Evolutionary conservation across 1,284 basidiomycete species (phyloP).

Genomic region (Irpex sp.): DNA sequence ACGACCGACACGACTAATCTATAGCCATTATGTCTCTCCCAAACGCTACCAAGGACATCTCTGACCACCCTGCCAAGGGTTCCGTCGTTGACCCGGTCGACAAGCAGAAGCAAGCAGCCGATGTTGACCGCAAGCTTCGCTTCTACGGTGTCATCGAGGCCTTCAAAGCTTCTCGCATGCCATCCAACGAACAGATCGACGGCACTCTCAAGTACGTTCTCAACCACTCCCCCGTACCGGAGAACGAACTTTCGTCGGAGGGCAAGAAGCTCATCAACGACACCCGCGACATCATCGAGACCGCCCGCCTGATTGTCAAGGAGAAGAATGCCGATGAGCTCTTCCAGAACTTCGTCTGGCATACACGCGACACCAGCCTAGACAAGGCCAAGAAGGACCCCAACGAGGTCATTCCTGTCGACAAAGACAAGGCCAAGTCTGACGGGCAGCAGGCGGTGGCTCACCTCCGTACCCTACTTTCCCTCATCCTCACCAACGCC

Average conservation of each 20-base stretch:
- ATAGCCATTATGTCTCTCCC: slow-evolving; percentile 55
- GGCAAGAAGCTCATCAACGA: slow-evolving; percentile 79
- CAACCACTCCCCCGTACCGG: slow-evolving; percentile 64
- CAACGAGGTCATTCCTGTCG: slow-evolving; percentile 45
- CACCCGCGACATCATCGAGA: slow-evolving; percentile 68
- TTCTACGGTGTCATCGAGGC: slow-evolving; percentile 80
- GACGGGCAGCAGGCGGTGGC: slow-evolving; percentile 68
- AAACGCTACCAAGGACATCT: slow-evolving; percentile 54
- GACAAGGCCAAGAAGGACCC: slow-evolving; percentile 40
- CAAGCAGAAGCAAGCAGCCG: slow-evolving; percentile 48
- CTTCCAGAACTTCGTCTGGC: slow-evolving; percentile 84
- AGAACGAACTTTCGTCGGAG: slow-evolving; percentile 67
- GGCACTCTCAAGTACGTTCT: slow-evolving; percentile 66
- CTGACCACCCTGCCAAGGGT: slow-evolving; percentile 48
- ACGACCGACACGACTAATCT: slow-evolving; percentile 12
- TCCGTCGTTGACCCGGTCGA: slow-evolving; percentile 59
- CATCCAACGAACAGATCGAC: slow-evolving; percentile 81
- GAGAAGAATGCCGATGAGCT: slow-evolving; percentile 90
- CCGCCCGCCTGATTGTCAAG: slow-evolving; percentile 62
- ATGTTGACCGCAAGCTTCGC: slow-evolving; percentile 66
- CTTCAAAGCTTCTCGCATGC: slow-evolving; percentile 74
- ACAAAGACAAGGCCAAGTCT: slow-evolving; percentile 50
- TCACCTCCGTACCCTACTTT: slow-evolving; percentile 83
- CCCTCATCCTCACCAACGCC: slow-evolving; percentile 85
- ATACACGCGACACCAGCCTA: slow-evolving; percentile 58